Evolutionary conservation across 768 basidiomycete species (phyloP), one percentile per base, ranked within the genome.

Genomic region (Pleurotus giganteus): DNA sequence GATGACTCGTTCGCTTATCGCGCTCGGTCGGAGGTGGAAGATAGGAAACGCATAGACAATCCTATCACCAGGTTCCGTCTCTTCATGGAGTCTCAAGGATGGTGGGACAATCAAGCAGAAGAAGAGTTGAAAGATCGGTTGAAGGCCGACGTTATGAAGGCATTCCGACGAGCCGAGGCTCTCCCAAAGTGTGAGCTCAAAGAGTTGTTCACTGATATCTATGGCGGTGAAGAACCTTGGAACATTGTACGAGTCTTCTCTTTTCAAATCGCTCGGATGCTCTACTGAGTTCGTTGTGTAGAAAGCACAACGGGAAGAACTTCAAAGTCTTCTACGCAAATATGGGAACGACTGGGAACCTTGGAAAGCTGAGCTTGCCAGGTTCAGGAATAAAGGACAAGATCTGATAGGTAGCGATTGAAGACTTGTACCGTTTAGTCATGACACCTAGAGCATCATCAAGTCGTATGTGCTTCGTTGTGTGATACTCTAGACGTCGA

Each of bases 1-100:
- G 95, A 98, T 63, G 94, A 98, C 69, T 95, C 93, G 4, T 95
- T 91, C 63, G 94, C 94, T 19, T 98, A 98, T 68, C 85, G 94
- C 36, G 80, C 90, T 1, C 82, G 90, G 17, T 82, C 91, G 54
- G 95, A 96, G 64, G 95, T 97, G 27, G 91, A 96, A 69, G 88
- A 94, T 61, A 83, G 89, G 64, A 94, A 92, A 72, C 86, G 90
- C 28, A 84, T 97, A 54, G 91, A 96, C 58, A 94, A 95, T 65
- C 94, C 94, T 1, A 83, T 94, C 55, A 78, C 79, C 23, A 86
- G 94, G 27, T 91, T 95, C 71, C 81, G 91, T n/a, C 67, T 87
- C 17, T 97, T 84, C 72, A 79, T 97, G 74, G 90, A 94, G 65
- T 81, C 85, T 15, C 79, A 74, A 47, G 85, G 86, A 6, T 95